Percentiles rank a stretch among this genome's conserved stretches.
phyloP scores from a whole-genome alignment of 148 eudicot genomes.

The Persicaria maculosa region DNA sequence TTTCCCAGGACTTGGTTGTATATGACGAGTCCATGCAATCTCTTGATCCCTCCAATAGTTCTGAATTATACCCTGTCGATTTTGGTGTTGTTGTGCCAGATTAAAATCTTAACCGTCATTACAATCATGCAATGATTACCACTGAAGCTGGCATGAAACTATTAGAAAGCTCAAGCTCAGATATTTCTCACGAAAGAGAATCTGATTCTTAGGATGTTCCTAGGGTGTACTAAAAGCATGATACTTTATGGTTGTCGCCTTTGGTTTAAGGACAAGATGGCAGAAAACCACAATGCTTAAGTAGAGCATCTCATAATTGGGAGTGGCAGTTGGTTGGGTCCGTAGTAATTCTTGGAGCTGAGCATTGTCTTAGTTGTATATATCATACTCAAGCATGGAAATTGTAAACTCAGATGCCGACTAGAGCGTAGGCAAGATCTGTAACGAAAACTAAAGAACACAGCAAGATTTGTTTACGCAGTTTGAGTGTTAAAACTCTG shows the following conservation, averaged over 20 bases:
- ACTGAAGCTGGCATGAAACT: not conserved
- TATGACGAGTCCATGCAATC: slow-evolving; percentile 19
- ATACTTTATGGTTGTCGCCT: slow-evolving; percentile 16
- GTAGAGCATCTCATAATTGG: slow-evolving; percentile 14
- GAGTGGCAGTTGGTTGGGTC: slow-evolving; percentile 27
- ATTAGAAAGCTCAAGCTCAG: not conserved
- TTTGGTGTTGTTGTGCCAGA: slow-evolving; percentile 18
- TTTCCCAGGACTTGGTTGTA: slow-evolving; percentile 19
- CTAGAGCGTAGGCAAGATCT: no score
- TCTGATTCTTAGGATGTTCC: slow-evolving; percentile 12
- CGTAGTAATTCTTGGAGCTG: slow-evolving; percentile 28
- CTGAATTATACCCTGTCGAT: slow-evolving; percentile 13
- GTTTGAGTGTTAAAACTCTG: no score
- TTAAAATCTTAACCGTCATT: not conserved
- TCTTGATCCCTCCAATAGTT: slow-evolving; percentile 16
- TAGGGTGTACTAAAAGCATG: slow-evolving; percentile 12
- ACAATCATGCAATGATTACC: not conserved
- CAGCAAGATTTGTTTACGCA: no score
- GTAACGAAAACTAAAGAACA: no score
- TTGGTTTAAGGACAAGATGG: slow-evolving; percentile 12
- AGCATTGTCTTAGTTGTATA: slow-evolving; percentile 42
- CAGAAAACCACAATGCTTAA: slow-evolving; percentile 4
- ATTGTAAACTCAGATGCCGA: no score
- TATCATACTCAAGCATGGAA: no score
- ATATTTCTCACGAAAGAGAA: not conserved